Evolutionary conservation across 2,329 filamentous ascomycete genomes (phyloP), one percentile per base, ranked within the genome.

Genomic region (Ceratocystis smalleyi): DNA sequence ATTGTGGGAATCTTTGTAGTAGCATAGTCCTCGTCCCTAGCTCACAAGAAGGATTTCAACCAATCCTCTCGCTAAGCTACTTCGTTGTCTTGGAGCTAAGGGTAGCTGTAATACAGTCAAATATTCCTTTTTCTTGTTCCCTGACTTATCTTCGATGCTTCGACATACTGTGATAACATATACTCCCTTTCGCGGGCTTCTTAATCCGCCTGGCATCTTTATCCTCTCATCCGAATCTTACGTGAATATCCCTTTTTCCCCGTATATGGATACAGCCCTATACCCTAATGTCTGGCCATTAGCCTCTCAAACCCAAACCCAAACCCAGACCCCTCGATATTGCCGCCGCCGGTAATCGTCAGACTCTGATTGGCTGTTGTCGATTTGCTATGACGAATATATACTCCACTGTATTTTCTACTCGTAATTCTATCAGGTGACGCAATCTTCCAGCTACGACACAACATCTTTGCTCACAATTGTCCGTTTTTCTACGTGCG

Each of bases 361-460:
- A 22, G 3, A 10, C 10, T 45, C 15, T 63, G 43, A 66, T 66
- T 66, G 64, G 61, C 27, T 7, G 5, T 40, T 19, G n/a, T 19
- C 4, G 5, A 5, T 5, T 19, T 43, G 8, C 17, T 27, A 19
- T 17, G 51, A 22, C 8, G n/a, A n/a, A 47, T 19, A 15, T 27
- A 8, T 15, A 15, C 47, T 22, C 64, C 64, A 35, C 60, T 54
- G 43, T 60, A 43, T 27, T 30, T 43, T 64, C 17, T 51, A 30
- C 19, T 59, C n/a, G 64, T 59, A 65, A 65, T 63, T 5, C 61
- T 32, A 66, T 66, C 43, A 60, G 61, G 64, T 61, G 17, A 61
- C 7, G 22, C 45, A 17, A 24, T 43, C 32, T 17, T 43, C 6
- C 43, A 32, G 4, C 8, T 6, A 61, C 22, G 10, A 61, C 43